Evolutionary conservation across 208 protist species (phyloP).

Genomic region (Crithidia sp.): DNA sequence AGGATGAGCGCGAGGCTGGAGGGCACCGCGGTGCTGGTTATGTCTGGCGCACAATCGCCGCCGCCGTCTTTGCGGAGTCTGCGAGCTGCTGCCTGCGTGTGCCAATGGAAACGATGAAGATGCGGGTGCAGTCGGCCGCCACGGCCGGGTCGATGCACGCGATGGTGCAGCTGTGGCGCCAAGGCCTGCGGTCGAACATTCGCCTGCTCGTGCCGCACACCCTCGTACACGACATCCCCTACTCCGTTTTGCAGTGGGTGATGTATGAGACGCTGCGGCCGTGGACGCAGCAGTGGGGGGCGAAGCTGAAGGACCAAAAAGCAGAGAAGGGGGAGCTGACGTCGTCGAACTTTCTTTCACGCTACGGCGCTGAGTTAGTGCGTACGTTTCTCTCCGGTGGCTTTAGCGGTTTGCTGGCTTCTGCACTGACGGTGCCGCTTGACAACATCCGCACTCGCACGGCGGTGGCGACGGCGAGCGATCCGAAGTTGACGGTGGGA

Average conservation of each 20-base stretch:
- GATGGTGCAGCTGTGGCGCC: constrained; percentile 45
- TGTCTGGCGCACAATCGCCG: constrained; percentile 45
- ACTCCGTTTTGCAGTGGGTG: constrained; percentile 80
- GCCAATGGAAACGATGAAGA: constrained; percentile 89
- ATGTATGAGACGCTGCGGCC: constrained; percentile 77
- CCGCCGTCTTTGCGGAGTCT: constrained; percentile 65
- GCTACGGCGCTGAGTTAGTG: constrained; percentile 45
- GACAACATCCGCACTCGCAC: constrained; percentile 81
- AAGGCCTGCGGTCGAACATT: constrained; percentile 47
- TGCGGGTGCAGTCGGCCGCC: constrained; percentile 71
- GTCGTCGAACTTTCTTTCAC: constrained; percentile 11
- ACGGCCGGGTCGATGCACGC: constrained; percentile 51
- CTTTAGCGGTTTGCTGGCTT: constrained; percentile 73
- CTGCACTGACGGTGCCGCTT: constrained; percentile 72
- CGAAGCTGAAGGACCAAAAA: background rate
- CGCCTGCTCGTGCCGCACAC: constrained; percentile 72
- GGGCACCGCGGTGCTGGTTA: constrained; percentile 2
- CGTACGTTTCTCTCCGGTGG: constrained; percentile 74
- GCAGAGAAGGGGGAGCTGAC: background rate
- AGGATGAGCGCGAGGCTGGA: background rate
- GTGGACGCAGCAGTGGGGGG: constrained; percentile 44
- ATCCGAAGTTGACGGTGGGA: constrained; percentile 37
- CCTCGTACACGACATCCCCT: constrained; percentile 82
- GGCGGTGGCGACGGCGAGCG: constrained; percentile 50
- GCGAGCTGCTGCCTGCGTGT: constrained; percentile 65